A percentile compares a stretch with the other conserved stretches of the same genome.
Conservation (phyloP, 805 yeast genomes). For the Metschnikowia henanensis region DNA sequence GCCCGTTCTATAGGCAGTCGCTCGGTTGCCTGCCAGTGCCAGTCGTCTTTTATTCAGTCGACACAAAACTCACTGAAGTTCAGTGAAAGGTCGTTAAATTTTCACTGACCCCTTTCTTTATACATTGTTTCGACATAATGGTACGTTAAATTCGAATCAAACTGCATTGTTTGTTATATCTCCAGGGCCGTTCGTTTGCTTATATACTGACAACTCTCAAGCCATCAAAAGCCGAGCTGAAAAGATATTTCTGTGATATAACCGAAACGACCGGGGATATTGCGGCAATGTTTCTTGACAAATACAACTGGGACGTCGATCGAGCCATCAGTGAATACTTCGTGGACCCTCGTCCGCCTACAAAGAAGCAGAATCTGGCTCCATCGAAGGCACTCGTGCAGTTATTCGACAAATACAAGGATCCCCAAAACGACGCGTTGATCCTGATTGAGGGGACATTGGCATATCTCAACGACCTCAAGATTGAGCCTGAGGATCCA, state of each 20-base stretch:
- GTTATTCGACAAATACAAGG: conserved; percentile 36
- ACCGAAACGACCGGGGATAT: conserved; percentile 36
- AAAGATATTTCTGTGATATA: conserved; percentile 38
- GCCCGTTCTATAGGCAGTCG: no score
- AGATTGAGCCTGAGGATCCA: conserved; percentile 72
- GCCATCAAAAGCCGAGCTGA: conserved; percentile 17
- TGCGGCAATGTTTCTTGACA: conserved; percentile 39
- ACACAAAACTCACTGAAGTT: no score
- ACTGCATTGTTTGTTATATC: not conserved
- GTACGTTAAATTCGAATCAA: not conserved
- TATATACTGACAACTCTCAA: conserved; percentile 9
- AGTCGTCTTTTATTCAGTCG: no score
- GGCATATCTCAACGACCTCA: conserved; percentile 62
- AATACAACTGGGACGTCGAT: conserved; percentile 29
- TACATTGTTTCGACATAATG: no score
- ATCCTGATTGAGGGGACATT: conserved; percentile 84
- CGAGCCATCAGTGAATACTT: conserved; percentile 33
- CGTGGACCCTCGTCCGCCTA: conserved; percentile 13
- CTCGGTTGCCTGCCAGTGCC: no score
- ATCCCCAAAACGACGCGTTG: conserved; percentile 27
- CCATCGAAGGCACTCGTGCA: conserved; percentile 20
- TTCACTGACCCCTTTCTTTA: no score
- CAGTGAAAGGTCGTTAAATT: no score
- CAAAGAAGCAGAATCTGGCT: not conserved
- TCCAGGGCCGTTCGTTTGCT: not conserved